Percentiles rank a stretch among this genome's conserved stretches.
phyloP scores from a whole-genome alignment of 257 asterid species.

The Lavandula angustifolia region DNA sequence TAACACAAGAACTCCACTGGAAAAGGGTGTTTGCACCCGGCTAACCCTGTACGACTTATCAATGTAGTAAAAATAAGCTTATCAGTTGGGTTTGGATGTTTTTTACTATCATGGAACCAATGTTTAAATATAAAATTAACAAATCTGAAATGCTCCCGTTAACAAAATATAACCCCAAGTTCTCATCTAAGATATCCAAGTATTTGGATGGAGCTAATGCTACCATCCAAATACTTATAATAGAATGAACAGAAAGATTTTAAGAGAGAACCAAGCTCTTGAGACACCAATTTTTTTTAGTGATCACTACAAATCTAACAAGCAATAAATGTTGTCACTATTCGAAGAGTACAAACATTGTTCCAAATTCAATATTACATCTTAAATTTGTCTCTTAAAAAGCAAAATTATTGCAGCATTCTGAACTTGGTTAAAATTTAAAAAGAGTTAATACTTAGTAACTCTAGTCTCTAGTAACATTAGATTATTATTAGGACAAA shows the following conservation, averaged over 20 bases:
- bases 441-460: not conserved
- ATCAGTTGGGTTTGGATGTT: slow-evolving; percentile 1
- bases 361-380: not conserved
- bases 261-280: slow-evolving; percentile 10
- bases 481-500: not conserved
- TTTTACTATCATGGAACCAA: not conserved
- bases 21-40: too few species aligned
- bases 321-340: slow-evolving; percentile 1
- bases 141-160: slow-evolving; percentile 12
- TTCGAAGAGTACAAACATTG: not conserved
- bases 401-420: not conserved
- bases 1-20: slow-evolving; percentile 10
- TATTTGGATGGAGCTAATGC: slow-evolving; percentile 24
- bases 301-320: slow-evolving; percentile 18
- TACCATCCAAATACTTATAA: slow-evolving; percentile 3
- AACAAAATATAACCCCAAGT: slow-evolving; percentile 18
- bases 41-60: not conserved
- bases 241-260: slow-evolving; percentile 11
- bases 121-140: slow-evolving; percentile 13
- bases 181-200: not conserved
- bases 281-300: slow-evolving; percentile 4
- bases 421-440: not conserved
- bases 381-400: not conserved
- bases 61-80: not conserved
- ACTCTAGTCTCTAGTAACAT: not conserved